Evolutionary conservation across 2,329 filamentous ascomycete species (phyloP), one percentile per base, ranked within the genome.

Genomic region (Aspergillus sergii): DNA sequence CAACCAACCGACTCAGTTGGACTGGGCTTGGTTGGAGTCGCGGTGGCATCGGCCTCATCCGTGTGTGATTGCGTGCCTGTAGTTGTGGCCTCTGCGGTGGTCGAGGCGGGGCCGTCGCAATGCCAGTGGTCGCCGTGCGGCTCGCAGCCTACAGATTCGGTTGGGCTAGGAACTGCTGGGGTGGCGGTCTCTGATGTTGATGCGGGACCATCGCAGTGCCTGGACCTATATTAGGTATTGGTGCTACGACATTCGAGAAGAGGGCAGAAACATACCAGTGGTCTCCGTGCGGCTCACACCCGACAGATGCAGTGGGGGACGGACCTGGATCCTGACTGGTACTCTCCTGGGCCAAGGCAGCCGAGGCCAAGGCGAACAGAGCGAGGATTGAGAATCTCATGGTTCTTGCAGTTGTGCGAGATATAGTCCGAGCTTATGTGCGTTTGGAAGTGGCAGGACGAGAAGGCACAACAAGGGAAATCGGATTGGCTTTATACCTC

Each of bases 151-250:
- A 61, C 46, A 3, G 68, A 69, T 54, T 69, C 69, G 3, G 66
- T 72, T n/a, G 70, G 70, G 26, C 68, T 71, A 3, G 70, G 69
- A 7, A 51, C 36, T 7, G 58, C 59, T 3, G 68, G 60, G 30
- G 63, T 64, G 43, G 34, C 61, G 28, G 59, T 63, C 55, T 56
- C 61, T 2, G 60, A 62, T 45, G 54, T 45, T 16, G 64, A 43
- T 3, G 67, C 71, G 14, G 73, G 71, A 5, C 71, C 73, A 9
- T 73, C 70, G 51, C 73, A 76, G 60, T 76, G 73, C 73, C 73
- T 74, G 2, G 30, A 26, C n/a, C 19, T 23, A 19, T n/a, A 58
- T 50, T 26, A 50, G 39, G 2, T 10, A 23, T n/a, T 21, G 10
- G 5, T 32, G 0, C 48, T 4, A 7, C 43, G 19, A 26, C n/a